These are phyloP conservation scores for Mortierella sp. DNA, from an alignment of 371 early-diverging fungal species.

Conservation along the genomic window DNA sequence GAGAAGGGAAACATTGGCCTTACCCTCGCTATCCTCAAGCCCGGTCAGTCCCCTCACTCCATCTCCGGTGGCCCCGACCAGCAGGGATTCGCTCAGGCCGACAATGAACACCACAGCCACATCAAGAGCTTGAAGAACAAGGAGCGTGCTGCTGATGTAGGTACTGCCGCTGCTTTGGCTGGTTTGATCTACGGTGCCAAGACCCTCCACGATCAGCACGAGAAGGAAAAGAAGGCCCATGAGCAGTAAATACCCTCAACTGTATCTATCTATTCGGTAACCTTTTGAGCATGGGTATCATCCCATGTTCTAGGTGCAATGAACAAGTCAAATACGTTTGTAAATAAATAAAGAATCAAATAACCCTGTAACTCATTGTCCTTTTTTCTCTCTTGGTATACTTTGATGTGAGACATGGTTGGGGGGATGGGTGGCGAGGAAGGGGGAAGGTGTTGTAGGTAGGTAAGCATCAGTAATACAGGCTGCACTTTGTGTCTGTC, in stretches of 20 bases:
- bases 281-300: too few relatives aligned
- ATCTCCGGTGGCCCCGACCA: not conserved
- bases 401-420: too few relatives aligned
- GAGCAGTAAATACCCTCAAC: constrained; percentile 3
- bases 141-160: constrained; percentile 52
- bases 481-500: too few relatives aligned
- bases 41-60: constrained; percentile 12
- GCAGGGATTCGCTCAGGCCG: constrained; percentile 40
- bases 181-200: constrained; percentile 1
- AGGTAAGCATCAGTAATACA: too few relatives aligned
- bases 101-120: constrained; percentile 57
- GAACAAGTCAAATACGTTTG: too few relatives aligned
- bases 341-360: too few relatives aligned
- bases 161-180: not conserved
- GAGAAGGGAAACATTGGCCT: constrained; percentile 15
- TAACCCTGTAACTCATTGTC: too few relatives aligned
- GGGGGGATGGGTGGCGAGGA: too few relatives aligned
- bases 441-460: too few relatives aligned
- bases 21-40: constrained; percentile 5
- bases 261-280: too few relatives aligned
- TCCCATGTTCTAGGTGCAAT: too few relatives aligned
- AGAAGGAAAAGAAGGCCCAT: not conserved
- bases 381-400: too few relatives aligned
- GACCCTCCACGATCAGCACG: not conserved
- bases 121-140: constrained; percentile 60